Evolutionary conservation across 2,329 filamentous ascomycete species (phyloP).

Genomic region (Cladosporium sp.): DNA sequence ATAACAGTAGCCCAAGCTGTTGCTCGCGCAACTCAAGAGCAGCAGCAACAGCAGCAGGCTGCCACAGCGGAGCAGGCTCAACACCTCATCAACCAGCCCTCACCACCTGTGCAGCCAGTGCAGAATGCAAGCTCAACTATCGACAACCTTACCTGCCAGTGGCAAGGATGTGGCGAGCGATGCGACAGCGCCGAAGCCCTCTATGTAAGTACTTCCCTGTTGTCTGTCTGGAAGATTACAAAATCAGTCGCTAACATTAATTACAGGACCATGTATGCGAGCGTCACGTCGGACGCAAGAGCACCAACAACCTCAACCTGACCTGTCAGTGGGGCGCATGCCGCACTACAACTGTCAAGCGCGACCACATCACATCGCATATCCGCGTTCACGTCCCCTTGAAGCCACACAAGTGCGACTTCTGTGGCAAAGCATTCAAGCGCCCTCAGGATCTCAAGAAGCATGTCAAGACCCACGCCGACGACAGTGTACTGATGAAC

Average conservation of each 20-base stretch:
- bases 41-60: constrained; percentile 15
- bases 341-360: constrained; percentile 94
- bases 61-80: constrained; percentile 26
- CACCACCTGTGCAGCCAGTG: constrained; percentile 27
- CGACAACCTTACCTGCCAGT: constrained; percentile 55
- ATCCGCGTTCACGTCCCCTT: constrained; percentile 98
- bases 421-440: constrained; percentile 99
- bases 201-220: constrained; percentile 48
- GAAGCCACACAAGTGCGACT: constrained; percentile 98
- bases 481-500: constrained; percentile 75
- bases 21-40: constrained; percentile 1
- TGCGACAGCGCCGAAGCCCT: constrained; percentile 56
- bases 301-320: constrained; percentile 96
- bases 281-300: constrained; percentile 96
- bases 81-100: constrained; percentile 19
- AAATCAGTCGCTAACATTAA: constrained; percentile 14
- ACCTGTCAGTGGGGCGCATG: constrained; percentile 97
- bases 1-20: neutral
- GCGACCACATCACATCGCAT: constrained; percentile 98
- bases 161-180: constrained; percentile 59
- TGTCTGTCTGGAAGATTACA: neutral
- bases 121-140: constrained; percentile 28
- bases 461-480: constrained; percentile 97
- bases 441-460: constrained; percentile 98
- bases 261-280: constrained; percentile 93